Evolutionary conservation across 768 basidiomycete genomes (phyloP).

Genomic region (Nidula microcarpa): DNA sequence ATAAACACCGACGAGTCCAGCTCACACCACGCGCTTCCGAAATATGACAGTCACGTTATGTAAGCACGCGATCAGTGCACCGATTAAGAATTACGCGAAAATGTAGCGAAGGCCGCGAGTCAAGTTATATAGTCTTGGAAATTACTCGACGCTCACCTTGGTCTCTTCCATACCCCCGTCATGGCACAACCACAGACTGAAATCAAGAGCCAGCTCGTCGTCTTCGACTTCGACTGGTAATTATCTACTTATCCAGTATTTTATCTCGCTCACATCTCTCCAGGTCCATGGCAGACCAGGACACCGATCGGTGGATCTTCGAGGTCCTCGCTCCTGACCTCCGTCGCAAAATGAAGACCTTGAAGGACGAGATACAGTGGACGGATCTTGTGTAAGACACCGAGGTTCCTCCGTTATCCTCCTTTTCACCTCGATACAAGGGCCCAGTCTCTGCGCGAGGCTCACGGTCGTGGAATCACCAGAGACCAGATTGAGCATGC

Average conservation of each 20-base stretch:
- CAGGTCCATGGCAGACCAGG: slow-evolving; percentile 93
- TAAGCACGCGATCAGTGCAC: too few species aligned
- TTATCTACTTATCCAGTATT: neutral
- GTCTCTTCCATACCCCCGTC: too few species aligned
- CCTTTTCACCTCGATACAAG: slow-evolving; percentile 27
- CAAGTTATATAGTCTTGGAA: too few species aligned
- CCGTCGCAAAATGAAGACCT: slow-evolving; percentile 73
- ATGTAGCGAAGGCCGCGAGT: too few species aligned
- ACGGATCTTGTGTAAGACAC: slow-evolving; percentile 86
- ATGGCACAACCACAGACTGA: neutral
- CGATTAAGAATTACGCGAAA: too few species aligned
- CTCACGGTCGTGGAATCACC: slow-evolving; percentile 66
- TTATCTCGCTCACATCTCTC: neutral
- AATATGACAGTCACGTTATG: slow-evolving; percentile 16
- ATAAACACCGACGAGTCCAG: too few species aligned
- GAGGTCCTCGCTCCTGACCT: slow-evolving; percentile 85
- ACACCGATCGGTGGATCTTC: slow-evolving; percentile 91
- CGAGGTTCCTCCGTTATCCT: neutral
- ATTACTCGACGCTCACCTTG: too few species aligned
- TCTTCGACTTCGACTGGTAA: slow-evolving; percentile 98
- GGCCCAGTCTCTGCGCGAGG: slow-evolving; percentile 67
- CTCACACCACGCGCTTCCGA: too few species aligned
- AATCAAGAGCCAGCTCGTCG: slow-evolving; percentile 64
- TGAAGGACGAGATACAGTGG: slow-evolving; percentile 72
- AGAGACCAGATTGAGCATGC: slow-evolving; percentile 75